Base-by-base conservation (phyloP, 139 green algal species). In the Parachlorella kessleri region DNA sequence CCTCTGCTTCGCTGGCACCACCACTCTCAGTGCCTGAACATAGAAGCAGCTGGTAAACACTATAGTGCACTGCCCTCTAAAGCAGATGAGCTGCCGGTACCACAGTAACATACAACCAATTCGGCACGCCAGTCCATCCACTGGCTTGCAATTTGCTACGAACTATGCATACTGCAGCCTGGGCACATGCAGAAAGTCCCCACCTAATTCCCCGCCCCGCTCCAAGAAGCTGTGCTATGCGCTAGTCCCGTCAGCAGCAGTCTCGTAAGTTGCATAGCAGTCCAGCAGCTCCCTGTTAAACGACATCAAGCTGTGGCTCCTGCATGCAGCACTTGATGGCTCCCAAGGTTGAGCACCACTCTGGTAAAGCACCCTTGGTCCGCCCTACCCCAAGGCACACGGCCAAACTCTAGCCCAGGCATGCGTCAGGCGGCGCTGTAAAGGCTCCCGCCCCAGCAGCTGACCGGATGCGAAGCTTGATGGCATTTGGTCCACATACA, bases 241-340 rank as follows among this genome's bases (percentile, higher is more conserved):
- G 21, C 72, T 80, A 38, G 98, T 95, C 23, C 98, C 90, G 18
- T 97, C 92, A 7, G 64, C 81, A 0, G 90, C 89, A 3, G 90
- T 95, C 10, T 66, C 59, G 78, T 94, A 98, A 6, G 65, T 76
- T 5, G 90, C 87, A 73, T 99, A 99, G 0, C 66, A 59, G 3
- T 95, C 89, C 72, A 99, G 88, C 55, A 98, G 81, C 33, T 94
- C 91, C 36, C 81, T 80, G 84, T 99, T 99, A 6, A 96, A 77
- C 24, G 87, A 89, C 66, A 98, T 85, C 86, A 99, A 99, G 70
- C 85, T 89, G 86, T 98, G 94, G 32, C 95, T 95, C 95, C 94
- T 95, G 85, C 64, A 78, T 87, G 99, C 96, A 5, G 95, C 96
- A 80, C 96, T 99, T 4, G 93, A 98, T 59, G 99, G 91, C 88